Evolutionary conservation across 345 rosid genomes (phyloP), one percentile per base, ranked within the genome.

Genomic region (Barbarea vulgaris): DNA sequence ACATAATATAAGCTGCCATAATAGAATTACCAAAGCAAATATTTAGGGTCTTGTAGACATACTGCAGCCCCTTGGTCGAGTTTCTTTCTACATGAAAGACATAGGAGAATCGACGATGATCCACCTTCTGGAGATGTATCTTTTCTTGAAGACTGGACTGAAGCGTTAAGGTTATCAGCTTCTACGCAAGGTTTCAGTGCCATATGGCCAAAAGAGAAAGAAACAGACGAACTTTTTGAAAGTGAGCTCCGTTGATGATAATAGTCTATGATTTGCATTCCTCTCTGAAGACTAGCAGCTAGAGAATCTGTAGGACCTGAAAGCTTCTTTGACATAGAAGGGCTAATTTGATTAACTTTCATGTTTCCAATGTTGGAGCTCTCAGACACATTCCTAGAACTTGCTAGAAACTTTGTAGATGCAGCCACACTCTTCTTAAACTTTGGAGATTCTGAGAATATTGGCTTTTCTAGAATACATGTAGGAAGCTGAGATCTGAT

Each of bases 241-340:
- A 75, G 75, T 21, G 91, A 87, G 80, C 79, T 87, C 68, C 67
- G 78, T 81, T 91, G 91, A 65, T 91, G 55, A 62, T 62, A 76
- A 62, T 62, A 76, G 77, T 89, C 96, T 73, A 93, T 91, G 51
- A 91, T 83, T 77, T 93, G 88, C 82, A 89, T 59, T 67, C 98
- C 97, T 84, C 91, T 89, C 58, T 86, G 93, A 64, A 93, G 96
- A 77, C 98, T 91, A 5, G 93, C 90, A 41, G 97, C 97, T 82
- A 93, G 75, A 58, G 91, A 86, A 50, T 93, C 93, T 4, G 96
- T 77, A 36, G 89, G 88, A 61, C 90, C 86, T 55, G 80, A 74
- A 77, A 83, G 79, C 25, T 81, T 60, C 77, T 84, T 87, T 87
- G 93, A 85, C 79, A 89, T 55, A 63, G 96, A 93, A 67, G 96